These are phyloP conservation scores for Abelmoschus esculentus DNA, from an alignment of 345 rosid species.

Conservation along the genomic window DNA sequence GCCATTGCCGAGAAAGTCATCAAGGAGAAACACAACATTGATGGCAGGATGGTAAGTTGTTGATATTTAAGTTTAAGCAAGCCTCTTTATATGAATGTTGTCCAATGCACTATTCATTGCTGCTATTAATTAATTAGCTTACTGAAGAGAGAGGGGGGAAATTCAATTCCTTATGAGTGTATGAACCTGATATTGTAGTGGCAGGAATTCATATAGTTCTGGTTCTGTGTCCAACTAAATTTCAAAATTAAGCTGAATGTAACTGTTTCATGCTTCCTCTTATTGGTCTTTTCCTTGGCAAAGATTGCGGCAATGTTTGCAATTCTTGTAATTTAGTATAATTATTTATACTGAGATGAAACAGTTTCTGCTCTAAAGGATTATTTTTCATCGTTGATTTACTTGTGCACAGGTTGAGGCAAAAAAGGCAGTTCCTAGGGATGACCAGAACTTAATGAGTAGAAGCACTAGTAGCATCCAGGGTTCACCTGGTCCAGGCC, in stretches of 20 bases:
- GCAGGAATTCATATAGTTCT: constrained; percentile 25
- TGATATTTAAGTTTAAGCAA: neutral
- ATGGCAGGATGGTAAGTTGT: constrained; percentile 79
- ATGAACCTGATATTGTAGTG: constrained; percentile 27
- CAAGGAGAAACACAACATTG: constrained; percentile 78
- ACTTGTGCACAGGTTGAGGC: constrained; percentile 56
- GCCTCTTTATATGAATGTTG: neutral
- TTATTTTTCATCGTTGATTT: constrained; percentile 21
- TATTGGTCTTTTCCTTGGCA: too few species aligned
- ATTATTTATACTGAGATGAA: constrained; percentile 4
- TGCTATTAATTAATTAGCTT: neutral
- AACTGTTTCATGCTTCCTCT: neutral
- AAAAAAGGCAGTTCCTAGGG: constrained; percentile 78
- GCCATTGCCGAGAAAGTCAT: constrained; percentile 85
- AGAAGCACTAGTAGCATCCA: constrained; percentile 44
- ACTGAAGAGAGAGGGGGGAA: neutral
- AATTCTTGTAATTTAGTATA: neutral
- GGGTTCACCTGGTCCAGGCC: constrained; percentile 62
- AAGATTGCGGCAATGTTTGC: neutral
- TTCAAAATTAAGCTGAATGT: constrained; percentile 3
- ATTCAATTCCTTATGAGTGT: constrained; percentile 15
- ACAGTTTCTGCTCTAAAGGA: constrained; percentile 1
- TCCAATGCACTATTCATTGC: constrained; percentile 1
- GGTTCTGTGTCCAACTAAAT: constrained; percentile 23
- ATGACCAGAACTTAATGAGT: constrained; percentile 53